Evolutionary conservation across 805 yeast species (phyloP).

Genomic region (Zygoascus ofunaensis): DNA sequence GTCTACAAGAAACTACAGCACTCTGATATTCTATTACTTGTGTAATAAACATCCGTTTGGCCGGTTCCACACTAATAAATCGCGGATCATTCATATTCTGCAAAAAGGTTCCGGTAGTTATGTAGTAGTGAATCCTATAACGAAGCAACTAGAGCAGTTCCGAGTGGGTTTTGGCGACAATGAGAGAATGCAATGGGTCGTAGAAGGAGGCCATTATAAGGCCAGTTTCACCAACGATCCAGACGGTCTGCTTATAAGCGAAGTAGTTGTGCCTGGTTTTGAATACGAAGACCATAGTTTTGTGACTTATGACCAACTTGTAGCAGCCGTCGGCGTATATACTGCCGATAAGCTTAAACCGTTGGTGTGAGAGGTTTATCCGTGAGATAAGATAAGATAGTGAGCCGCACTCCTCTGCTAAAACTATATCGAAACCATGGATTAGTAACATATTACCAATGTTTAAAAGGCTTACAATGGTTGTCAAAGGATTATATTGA

Average conservation of each 20-base stretch:
- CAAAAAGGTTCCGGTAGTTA: conserved; percentile 50
- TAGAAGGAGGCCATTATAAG: conserved; percentile 52
- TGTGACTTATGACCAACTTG: conserved; percentile 21
- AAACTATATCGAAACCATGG: no score
- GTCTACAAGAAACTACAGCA: conserved; percentile 34
- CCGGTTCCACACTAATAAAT: conserved; percentile 40
- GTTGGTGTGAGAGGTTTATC: no score
- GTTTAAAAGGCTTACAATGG: no score
- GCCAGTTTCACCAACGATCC: conserved; percentile 35
- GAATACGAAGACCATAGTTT: conserved; percentile 46
- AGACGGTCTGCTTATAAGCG: conserved; percentile 37
- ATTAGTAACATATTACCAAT: no score
- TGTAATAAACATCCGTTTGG: conserved; percentile 45
- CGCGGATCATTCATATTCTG: conserved; percentile 47
- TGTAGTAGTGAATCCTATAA: conserved; percentile 42
- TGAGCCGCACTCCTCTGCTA: no score
- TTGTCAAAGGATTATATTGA: no score
- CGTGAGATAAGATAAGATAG: no score
- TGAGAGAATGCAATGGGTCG: conserved; percentile 52
- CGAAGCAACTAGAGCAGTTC: conserved; percentile 39
- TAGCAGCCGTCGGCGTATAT: conserved; percentile 7
- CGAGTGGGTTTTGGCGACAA: conserved; percentile 46
- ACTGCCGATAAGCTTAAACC: conserved; percentile 4
- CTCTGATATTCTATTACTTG: conserved; percentile 45
- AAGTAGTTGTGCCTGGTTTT: conserved; percentile 55